Evolutionary conservation across 805 yeast species (phyloP), one percentile per base, ranked within the genome.

Genomic region (Starmera amethionina): DNA sequence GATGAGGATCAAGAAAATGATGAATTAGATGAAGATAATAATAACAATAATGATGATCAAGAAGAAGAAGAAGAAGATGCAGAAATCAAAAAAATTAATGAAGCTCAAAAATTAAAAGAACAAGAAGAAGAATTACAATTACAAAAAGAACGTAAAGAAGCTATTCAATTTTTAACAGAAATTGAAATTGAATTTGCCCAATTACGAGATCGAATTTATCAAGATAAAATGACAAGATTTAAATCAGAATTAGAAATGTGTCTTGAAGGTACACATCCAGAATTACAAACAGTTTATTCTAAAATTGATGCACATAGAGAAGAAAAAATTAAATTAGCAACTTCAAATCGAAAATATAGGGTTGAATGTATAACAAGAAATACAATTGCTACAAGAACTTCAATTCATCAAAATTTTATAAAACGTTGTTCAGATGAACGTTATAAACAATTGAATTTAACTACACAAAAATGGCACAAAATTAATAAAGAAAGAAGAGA

Each of bases 401-500:
- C 79, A 44, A 73, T 85, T 30, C 96, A 90, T 58, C 97, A 93
- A 59, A 84, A 86, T 55, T 86, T 73, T 57, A 62, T 75, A 57
- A 83, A 82, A 51, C 71, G 75, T 42, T 65, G 75, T 30, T 75
- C 79, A 50, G 94, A 87, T 54, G 59, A 73, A 36, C 82, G 87
- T 45, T 70, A 72, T 40, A 66, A 71, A 22, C 69, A 86, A 65
- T 70, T 90, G 37, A 68, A 75, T 43, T 70, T 75, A 8, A 83
- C 95, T 4, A 89, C 97, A 6, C 74, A 82, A 33, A 72, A 77
- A 46, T 93, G 97, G 97, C 90, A 90, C 64, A 81, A 83, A 48
- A 83, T 89, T 53, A 89, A 88, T 60, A 77, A 81, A 52, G 97
- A 93, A 58, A 72, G 97, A 51, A 72, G 94, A 46, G 78, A 77